A percentile compares a stretch with the other conserved stretches of the same genome.
These are phyloP conservation scores for Cydonia oblonga DNA, from an alignment of 331 rosid genomes.

Conservation along the genomic window DNA sequence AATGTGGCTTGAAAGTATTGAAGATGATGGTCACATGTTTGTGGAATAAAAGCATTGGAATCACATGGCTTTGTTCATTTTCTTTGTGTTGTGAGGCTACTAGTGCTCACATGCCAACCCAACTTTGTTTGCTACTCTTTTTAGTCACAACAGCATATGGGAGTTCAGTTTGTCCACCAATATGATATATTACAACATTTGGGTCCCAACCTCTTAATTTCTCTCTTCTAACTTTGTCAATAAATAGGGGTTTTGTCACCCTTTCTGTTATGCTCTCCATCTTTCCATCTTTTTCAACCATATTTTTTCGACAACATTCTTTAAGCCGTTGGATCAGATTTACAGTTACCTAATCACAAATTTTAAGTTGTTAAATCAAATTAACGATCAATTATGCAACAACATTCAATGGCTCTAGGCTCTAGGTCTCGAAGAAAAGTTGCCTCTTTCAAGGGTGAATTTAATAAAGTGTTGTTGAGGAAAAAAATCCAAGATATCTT, in stretches of 20 bases:
- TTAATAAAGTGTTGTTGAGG: neutral
- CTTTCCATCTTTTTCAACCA: neutral
- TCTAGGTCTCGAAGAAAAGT: no score
- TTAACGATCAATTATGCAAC: no score
- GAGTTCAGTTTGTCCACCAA: conserved; percentile 28
- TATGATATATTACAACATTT: conserved; percentile 17
- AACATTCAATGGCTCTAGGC: no score
- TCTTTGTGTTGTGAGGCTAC: conserved; percentile 24
- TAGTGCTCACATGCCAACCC: conserved; percentile 43
- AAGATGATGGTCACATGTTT: conserved; percentile 44
- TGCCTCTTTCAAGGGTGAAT: neutral
- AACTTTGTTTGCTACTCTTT: conserved; percentile 31
- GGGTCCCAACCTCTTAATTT: conserved; percentile 37
- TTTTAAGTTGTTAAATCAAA: no score
- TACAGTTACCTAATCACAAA: no score
- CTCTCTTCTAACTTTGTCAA: conserved; percentile 11
- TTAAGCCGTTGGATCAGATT: no score
- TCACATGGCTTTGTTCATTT: conserved; percentile 49
- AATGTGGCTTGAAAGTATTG: conserved; percentile 27
- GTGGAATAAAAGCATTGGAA: conserved; percentile 46
- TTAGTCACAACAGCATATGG: neutral
- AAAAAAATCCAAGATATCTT: neutral
- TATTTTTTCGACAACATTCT: no score
- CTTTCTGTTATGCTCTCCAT: neutral
- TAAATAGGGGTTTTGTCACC: neutral